Conservation (phyloP, 176 grass and related monocot genomes). For the Saccharum spontaneum region DNA sequence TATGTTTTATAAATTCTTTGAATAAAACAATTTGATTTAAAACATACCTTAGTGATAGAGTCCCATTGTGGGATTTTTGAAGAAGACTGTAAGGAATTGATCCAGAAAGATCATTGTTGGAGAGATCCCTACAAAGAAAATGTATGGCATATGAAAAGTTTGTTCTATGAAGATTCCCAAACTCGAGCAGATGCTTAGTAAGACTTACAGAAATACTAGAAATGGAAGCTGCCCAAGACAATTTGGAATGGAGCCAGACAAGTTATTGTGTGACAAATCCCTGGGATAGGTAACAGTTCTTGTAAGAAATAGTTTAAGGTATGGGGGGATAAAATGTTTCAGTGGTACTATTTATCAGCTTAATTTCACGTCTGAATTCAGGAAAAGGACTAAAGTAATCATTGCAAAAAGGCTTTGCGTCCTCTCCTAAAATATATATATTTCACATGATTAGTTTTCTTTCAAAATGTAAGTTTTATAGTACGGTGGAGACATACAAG, state of each 20-base stretch:
- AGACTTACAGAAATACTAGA: conserved; percentile 58
- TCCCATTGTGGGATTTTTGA: conserved; percentile 41
- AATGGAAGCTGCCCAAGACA: conserved; percentile 45
- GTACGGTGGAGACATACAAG: background rate
- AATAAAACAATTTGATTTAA: background rate
- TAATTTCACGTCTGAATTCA: background rate
- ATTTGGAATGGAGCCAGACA: conserved; percentile 56
- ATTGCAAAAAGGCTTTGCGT: background rate
- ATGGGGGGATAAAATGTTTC: background rate
- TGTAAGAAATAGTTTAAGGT: background rate
- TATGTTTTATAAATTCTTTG: background rate
- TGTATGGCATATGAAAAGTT: background rate
- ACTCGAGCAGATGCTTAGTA: conserved; percentile 3
- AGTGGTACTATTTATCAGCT: background rate
- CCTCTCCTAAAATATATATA: background rate
- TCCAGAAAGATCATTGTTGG: conserved; percentile 56
- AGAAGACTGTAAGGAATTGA: conserved; percentile 50
- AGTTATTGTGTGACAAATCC: conserved; percentile 69
- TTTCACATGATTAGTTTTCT: background rate
- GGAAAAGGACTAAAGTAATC: background rate
- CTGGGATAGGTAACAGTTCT: conserved; percentile 38
- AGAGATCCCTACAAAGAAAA: conserved; percentile 53
- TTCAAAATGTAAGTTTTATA: background rate
- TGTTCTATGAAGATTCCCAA: background rate
- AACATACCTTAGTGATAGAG: conserved; percentile 54